Conservation (phyloP, 1,284 basidiomycete genomes). For the Sanghuangporus sanghuang region DNA sequence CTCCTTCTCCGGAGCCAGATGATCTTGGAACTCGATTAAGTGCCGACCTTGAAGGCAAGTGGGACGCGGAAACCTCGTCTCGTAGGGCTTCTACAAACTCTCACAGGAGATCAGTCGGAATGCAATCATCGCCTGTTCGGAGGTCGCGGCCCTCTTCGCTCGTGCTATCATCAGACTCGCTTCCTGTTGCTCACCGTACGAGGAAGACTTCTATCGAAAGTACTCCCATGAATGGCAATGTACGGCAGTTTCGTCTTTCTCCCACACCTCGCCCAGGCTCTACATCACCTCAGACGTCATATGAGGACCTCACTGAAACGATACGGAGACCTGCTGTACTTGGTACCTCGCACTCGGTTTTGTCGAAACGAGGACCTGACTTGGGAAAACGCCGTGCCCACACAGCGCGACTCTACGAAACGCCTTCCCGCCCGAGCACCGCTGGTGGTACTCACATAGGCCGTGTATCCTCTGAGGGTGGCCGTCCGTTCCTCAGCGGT, state of each 20-base stretch:
- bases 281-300: background rate
- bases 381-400: slow-evolving; percentile 13
- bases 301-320: slow-evolving; percentile 5
- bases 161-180: slow-evolving; percentile 10
- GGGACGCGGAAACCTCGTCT: background rate
- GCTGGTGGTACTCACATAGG: slow-evolving; percentile 9
- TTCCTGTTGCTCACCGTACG: background rate
- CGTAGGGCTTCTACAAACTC: slow-evolving; percentile 7
- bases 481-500: slow-evolving; percentile 9
- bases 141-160: slow-evolving; percentile 14
- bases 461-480: slow-evolving; percentile 16
- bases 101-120: slow-evolving; percentile 8
- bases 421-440: slow-evolving; percentile 15
- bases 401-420: slow-evolving; percentile 14
- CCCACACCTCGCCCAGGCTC: background rate
- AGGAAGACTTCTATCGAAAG: background rate
- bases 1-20: slow-evolving; percentile 7
- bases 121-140: slow-evolving; percentile 11
- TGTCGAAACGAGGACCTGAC: background rate
- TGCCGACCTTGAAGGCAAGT: background rate
- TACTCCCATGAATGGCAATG: background rate
- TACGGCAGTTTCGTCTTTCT: background rate
- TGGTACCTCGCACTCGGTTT: slow-evolving; percentile 6
- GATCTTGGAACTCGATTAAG: background rate
- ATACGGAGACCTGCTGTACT: background rate